phyloP scores from a whole-genome alignment of 768 basidiomycete genomes.

The Pleurotus tuoliensis region DNA sequence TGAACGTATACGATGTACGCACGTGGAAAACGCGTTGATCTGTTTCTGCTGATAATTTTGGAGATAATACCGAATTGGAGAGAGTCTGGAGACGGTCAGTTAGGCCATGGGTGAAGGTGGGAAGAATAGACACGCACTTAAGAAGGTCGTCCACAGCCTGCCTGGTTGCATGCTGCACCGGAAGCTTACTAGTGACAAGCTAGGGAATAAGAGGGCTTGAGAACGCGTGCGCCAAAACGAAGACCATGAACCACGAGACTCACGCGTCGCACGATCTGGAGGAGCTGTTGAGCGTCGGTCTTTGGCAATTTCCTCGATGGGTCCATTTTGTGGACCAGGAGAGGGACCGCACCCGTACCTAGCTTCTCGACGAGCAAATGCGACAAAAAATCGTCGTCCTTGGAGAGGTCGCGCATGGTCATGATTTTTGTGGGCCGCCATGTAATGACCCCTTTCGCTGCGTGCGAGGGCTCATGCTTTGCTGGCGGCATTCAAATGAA shows the following conservation, averaged over 20 bases:
- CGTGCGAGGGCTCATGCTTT: slow-evolving; percentile 25
- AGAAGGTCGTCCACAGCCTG: slow-evolving; percentile 78
- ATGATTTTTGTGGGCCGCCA: slow-evolving; percentile 88
- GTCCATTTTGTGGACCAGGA: slow-evolving; percentile 91
- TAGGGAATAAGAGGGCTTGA: slow-evolving; percentile 25
- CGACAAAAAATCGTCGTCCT: slow-evolving; percentile 88
- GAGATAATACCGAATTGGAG: slow-evolving; percentile 74
- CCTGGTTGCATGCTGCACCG: slow-evolving; percentile 55
- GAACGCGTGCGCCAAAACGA: slow-evolving; percentile 19
- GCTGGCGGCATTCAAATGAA: slow-evolving; percentile 12
- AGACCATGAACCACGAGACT: slow-evolving; percentile 27
- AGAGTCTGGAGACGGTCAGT: slow-evolving; percentile 44
- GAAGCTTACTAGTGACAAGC: slow-evolving; percentile 57
- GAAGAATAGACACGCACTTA: slow-evolving; percentile 43
- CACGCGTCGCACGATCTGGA: slow-evolving; percentile 76
- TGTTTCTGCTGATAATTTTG: slow-evolving; percentile 75
- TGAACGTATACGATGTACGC: slow-evolving; percentile 37
- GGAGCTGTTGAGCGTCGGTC: slow-evolving; percentile 63
- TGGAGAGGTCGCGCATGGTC: slow-evolving; percentile 87
- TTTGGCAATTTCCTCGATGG: slow-evolving; percentile 71
- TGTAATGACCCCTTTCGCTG: slow-evolving; percentile 29
- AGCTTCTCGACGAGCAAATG: slow-evolving; percentile 88
- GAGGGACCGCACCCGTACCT: slow-evolving; percentile 73
- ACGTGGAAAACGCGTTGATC: slow-evolving; percentile 91
- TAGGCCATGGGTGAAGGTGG: slow-evolving; percentile 18